phyloP scores from a whole-genome alignment of 441 rosid species.

The Geranium incanum region DNA sequence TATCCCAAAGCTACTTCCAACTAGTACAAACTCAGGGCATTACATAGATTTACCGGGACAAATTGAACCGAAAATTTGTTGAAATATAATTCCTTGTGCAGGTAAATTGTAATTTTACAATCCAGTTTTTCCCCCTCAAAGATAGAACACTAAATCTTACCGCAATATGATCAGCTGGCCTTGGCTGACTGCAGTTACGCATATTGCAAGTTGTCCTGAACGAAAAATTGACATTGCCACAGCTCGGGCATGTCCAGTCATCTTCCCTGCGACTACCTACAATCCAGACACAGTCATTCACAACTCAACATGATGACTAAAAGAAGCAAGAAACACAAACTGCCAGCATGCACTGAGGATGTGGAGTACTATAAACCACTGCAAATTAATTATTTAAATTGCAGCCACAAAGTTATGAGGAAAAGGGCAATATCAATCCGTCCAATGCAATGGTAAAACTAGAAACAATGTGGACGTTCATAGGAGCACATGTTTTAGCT shows the following conservation, averaged over 20 bases:
- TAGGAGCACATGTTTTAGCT: background rate
- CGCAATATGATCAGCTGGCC: constrained; percentile 84
- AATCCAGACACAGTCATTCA: constrained; percentile 2
- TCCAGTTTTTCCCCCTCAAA: background rate
- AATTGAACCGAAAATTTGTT: background rate
- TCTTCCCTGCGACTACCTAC: constrained; percentile 95
- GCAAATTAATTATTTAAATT: background rate
- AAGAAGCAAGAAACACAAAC: background rate
- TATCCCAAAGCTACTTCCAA: background rate
- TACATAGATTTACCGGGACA: background rate
- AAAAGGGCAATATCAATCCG: background rate
- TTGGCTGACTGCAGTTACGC: constrained; percentile 93
- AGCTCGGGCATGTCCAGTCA: constrained; percentile 98
- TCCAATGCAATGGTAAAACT: background rate
- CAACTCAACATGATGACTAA: background rate
- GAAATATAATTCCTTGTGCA: background rate
- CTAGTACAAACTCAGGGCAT: background rate
- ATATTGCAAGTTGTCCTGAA: constrained; percentile 96
- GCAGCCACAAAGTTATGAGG: background rate
- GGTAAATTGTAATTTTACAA: background rate
- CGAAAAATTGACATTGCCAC: constrained; percentile 94
- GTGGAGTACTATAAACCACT: background rate
- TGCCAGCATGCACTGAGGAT: background rate
- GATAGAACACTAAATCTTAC: constrained; percentile 26
- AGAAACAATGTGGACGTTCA: background rate